Percentiles rank a stretch among this genome's conserved stretches.
Conservation (phyloP, 257 asterid genomes). For the Jacaranda mimosifolia region DNA sequence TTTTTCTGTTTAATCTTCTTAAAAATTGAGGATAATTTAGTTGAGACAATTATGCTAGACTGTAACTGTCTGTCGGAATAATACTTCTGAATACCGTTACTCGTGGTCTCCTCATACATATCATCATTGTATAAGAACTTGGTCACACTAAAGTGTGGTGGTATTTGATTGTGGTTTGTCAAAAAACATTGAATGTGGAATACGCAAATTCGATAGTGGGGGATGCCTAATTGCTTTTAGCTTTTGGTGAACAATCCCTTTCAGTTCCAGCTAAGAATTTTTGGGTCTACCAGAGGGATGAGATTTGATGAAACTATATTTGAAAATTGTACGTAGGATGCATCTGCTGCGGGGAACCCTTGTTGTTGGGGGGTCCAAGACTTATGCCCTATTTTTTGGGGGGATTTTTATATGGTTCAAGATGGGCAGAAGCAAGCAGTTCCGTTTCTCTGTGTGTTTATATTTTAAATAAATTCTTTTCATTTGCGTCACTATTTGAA, state of each 20-base stretch:
- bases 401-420: not conserved
- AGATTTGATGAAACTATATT: not conserved
- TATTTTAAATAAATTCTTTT: no score
- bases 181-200: conserved; percentile 10
- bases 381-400: no score
- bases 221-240: conserved; percentile 8
- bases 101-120: not conserved
- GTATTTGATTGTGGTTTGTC: not conserved
- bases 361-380: not conserved
- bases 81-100: not conserved
- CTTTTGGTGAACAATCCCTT: conserved; percentile 6
- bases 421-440: no score
- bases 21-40: not conserved
- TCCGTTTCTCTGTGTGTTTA: no score
- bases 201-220: not conserved
- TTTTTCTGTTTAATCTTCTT: not conserved
- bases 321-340: not conserved
- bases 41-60: not conserved
- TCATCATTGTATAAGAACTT: not conserved
- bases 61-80: not conserved
- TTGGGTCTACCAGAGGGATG: not conserved
- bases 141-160: not conserved
- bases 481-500: no score
- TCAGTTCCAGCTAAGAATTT: conserved; percentile 1
- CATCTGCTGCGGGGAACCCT: not conserved